Evolutionary conservation across 1,284 basidiomycete species (phyloP), one percentile per base, ranked within the genome.

Genomic region (Ceratobasidium sp.): DNA sequence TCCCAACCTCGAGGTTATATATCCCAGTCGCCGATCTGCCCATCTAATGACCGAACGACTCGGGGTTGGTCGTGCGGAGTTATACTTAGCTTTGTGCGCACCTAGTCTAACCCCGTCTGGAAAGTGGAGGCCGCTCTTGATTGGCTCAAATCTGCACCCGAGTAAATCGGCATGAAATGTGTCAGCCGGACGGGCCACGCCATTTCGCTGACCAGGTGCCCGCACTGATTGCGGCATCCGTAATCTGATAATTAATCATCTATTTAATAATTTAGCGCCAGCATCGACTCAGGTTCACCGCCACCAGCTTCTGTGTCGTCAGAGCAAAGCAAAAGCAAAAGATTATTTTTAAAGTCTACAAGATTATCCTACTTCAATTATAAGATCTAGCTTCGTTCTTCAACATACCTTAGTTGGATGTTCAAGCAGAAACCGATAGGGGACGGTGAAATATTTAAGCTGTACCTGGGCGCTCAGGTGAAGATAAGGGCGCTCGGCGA

Each of bases 211-310:
- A 26, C 62, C 62, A 3, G 5, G 42, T 23, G 62, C 13, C 62
- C 62, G 62, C 62, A 46, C 6, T n/a, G 3, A 64, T 38, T 46
- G 62, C 62, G 62, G 62, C 62, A 64, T 64, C n/a, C 20, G 54
- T 56, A 56, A 56, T 56, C 54, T 10, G 26, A 5, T 23, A 9
- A 9, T 3, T 56, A 10, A 23, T 56, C n/a, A 4, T 26, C 54
- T 56, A 23, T 23, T 56, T 56, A 20, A 56, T 56, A 1, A 5
- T 56, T 56, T 50, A 12, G 48, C 48, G 48, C 48, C 44, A 13
- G 44, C 44, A n/a, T n/a, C 44, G 44, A 13, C 44, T 46, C 44
- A 50, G 15, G 20, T 4, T 50, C 15, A 13, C 48, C 44, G 44
- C 44, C 10, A 46, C 17, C 44, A 46, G 44, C 44, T n/a, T n/a